Conservation (phyloP, 345 rosid genomes). For the Salix dunnii region DNA sequence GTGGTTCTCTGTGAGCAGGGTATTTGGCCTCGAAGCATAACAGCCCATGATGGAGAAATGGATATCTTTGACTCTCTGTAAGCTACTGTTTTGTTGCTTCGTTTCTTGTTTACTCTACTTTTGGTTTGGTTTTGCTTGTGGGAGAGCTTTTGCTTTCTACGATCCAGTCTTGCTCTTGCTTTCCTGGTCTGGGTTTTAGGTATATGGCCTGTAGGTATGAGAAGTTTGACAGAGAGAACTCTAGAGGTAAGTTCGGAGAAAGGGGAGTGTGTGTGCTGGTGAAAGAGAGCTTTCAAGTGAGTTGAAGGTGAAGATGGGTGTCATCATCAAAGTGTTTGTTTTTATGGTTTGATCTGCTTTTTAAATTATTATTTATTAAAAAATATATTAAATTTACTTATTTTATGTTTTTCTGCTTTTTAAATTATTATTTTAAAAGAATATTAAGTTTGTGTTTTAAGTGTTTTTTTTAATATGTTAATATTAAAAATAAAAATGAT, state of each 20-base stretch:
- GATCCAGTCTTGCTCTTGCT: not conserved
- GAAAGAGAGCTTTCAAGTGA: conserved; percentile 52
- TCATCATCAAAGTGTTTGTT: conserved; percentile 3
- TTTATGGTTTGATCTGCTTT: conserved; percentile 3
- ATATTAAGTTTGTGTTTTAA: too few species aligned
- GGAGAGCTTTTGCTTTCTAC: not conserved
- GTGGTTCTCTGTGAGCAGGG: conserved; percentile 11
- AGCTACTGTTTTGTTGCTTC: conserved; percentile 1
- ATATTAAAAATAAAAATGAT: too few species aligned
- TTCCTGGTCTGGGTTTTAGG: not conserved
- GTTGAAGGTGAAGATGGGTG: conserved; percentile 38
- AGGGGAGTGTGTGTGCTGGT: conserved; percentile 24
- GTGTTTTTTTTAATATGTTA: too few species aligned
- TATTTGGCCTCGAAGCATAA: conserved; percentile 52
- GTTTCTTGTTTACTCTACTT: not conserved
- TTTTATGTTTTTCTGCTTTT: too few species aligned
- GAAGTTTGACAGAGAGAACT: not conserved
- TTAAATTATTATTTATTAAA: not conserved
- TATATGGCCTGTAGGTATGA: not conserved
- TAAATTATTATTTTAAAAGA: too few species aligned
- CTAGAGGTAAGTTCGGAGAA: conserved; percentile 11
- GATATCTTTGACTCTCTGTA: not conserved
- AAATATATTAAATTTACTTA: too few species aligned
- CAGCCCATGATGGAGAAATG: conserved; percentile 54
- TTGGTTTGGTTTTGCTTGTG: not conserved